These are phyloP conservation scores for Haberlea rhodopensis DNA, from an alignment of 257 asterid species.

Conservation along the genomic window DNA sequence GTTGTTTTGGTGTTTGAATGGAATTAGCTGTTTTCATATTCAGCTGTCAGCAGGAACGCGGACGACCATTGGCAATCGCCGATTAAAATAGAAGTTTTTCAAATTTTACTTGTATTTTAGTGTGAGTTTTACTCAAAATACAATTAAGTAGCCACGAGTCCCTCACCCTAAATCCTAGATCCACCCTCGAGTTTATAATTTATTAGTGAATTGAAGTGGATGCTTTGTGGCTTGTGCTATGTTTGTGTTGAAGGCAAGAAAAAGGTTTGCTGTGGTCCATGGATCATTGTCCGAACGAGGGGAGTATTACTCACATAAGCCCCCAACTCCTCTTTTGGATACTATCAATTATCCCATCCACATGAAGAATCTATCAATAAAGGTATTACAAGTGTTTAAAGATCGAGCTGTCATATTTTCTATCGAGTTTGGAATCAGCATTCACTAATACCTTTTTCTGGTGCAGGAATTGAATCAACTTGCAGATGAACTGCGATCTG, in stretches of 20 bases:
- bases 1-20: slow-evolving; percentile 4
- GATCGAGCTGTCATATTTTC: no score
- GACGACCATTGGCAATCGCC: not conserved
- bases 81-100: not conserved
- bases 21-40: not conserved
- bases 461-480: slow-evolving; percentile 87
- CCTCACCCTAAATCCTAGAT: not conserved
- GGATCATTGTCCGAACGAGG: slow-evolving; percentile 73
- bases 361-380: slow-evolving; percentile 83
- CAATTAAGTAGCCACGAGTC: no score
- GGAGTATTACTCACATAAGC: slow-evolving; percentile 82
- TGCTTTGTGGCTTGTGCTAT: slow-evolving; percentile 26
- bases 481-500: slow-evolving; percentile 84
- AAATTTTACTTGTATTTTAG: no score
- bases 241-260: slow-evolving; percentile 43
- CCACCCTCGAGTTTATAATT: slow-evolving; percentile 17
- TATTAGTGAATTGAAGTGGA: slow-evolving; percentile 28
- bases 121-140: no score
- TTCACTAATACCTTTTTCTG: slow-evolving; percentile 15
- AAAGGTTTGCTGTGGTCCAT: slow-evolving; percentile 47
- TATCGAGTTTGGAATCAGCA: no score
- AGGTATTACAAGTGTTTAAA: slow-evolving; percentile 42
- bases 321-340: slow-evolving; percentile 95
- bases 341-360: slow-evolving; percentile 90
- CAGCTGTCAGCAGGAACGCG: not conserved